phyloP scores from a whole-genome alignment of 208 protist species.

The Trypanosoma vivax region DNA sequence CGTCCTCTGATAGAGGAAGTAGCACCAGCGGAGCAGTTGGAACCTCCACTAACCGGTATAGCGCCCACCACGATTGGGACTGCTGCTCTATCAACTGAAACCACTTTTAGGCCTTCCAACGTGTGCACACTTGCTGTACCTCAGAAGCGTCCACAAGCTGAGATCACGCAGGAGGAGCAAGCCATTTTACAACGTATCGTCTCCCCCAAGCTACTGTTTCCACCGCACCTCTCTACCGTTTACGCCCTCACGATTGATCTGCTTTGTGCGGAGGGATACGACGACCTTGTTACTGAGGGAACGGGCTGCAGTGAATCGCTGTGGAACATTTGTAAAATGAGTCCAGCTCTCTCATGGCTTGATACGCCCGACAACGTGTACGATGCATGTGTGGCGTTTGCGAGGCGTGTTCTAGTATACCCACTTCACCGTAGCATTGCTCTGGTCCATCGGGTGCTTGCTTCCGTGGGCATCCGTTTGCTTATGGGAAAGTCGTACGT shows the following conservation, averaged over 20 bases:
- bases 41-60: background rate
- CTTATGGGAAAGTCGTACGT: constrained; percentile 61
- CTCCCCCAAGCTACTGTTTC: constrained; percentile 52
- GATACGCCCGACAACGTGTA: constrained; percentile 68
- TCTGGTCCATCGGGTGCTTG: constrained; percentile 64
- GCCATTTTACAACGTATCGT: constrained; percentile 32
- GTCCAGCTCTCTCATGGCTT: constrained; percentile 75
- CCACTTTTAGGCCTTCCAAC: no score
- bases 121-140: constrained; percentile 72
- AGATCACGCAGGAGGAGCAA: constrained; percentile 55
- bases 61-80: background rate
- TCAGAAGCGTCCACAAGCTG: constrained; percentile 23
- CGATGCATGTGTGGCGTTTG: constrained; percentile 74
- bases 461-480: constrained; percentile 65
- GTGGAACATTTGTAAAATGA: constrained; percentile 85
- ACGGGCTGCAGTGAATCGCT: constrained; percentile 80
- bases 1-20: constrained; percentile 58
- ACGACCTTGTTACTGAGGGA: constrained; percentile 84
- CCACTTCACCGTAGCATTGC: constrained; percentile 80
- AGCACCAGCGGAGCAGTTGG: background rate
- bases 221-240: constrained; percentile 28
- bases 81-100: no score
- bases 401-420: constrained; percentile 71
- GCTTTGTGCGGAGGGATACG: constrained; percentile 81
- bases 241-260: constrained; percentile 77